Base-by-base conservation (phyloP, 176 grass and related monocot species). In the Paspalum vaginatum region DNA sequence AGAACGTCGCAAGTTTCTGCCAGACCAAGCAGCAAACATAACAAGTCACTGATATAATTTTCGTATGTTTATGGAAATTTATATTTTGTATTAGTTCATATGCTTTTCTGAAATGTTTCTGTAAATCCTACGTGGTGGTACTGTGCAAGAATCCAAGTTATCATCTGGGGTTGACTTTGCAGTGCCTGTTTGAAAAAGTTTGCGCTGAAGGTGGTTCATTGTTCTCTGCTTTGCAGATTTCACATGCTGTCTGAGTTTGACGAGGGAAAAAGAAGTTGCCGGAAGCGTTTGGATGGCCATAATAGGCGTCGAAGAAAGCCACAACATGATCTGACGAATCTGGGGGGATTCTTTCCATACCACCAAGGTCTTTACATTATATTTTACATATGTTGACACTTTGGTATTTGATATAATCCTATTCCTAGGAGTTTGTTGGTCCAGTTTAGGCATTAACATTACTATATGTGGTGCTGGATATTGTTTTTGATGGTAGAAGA, bases 241-340 rank as follows among this genome's bases (percentile, higher is more conserved):
- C 94, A 97, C 78, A 88, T 89, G 74, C 72, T 97, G 11, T 54
- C 78, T 0, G 91, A 97, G 61, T 97, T 97, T 57, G 94, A 97
- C 14, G 86, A 97, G 65, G 86, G 84, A 32, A 97, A 97, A 81
- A 79, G 88, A 81, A 97, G 94, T 81, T 97, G 94, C 16, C 77
- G 94, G 57, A 97, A 97, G 55, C 88, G 94, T 39, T 72, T 97
- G 61, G 91, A 93, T 61, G 88, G 88, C 17, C 91, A 97, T 80
- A 97, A 97, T 65, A 85, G 91, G 54, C 94, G 91, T 51, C 81
- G 91, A 79, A 97, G 91, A 65, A 97, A 97, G 50, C 91, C 91
- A 72, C 88, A 87, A 68, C 78, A 87, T 56, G 89, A 87, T 27
- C 20, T 72, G 22, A 56, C 77, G 17, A 93, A 91, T 77, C 54